Evolutionary conservation across 306 rosid species (phyloP), one percentile per base, ranked within the genome.

Genomic region (Trifolium subterraneum): DNA sequence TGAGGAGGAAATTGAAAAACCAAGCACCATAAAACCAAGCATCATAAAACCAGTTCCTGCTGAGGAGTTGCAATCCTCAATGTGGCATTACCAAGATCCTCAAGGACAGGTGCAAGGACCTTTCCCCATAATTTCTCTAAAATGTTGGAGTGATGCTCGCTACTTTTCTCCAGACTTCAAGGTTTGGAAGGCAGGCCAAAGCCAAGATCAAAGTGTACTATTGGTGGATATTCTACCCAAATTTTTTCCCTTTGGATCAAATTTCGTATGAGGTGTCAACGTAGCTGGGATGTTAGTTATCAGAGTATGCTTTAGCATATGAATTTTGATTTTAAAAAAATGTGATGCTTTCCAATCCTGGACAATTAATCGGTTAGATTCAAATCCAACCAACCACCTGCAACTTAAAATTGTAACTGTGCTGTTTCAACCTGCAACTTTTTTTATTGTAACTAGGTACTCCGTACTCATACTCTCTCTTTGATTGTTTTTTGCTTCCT

Each of bases 1-100:
- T 8, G 82, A 86, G 29, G 93, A 84, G 0, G 79, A 77, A 25
- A 68, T 12, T 15, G 82, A 86, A 77, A 64, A 73, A 50, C 33
- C 70, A 59, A 76, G 52, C 16, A 22, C 51, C 29, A 58, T 35
- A 73, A 62, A 73, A 50, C 54, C 70, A 54, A 76, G 51, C 16
- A 25, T 44, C 22, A 52, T 27, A 73, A 75, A 70, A 19, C 84
- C 20, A 55, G 31, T 77, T 67, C 52, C 79, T 9, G 39, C 62
- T 27, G 84, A 52, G 70, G 41, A 48, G 58, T 64, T 74, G 76
- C 69, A 71, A 3, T 15, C 77, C 76, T 62, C 8, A 44, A 63
- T 79, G 22, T 93, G 98, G 98, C 66, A 88, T 75, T 90, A 90
- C 67, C 65, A 67, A 20, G 98, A 93, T 82, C 98, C 98, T 39